Percentiles rank a stretch among this genome's conserved stretches.
Evolutionary conservation across 140 eudicot species (phyloP).

Genomic region (Flaveria floridana): DNA sequence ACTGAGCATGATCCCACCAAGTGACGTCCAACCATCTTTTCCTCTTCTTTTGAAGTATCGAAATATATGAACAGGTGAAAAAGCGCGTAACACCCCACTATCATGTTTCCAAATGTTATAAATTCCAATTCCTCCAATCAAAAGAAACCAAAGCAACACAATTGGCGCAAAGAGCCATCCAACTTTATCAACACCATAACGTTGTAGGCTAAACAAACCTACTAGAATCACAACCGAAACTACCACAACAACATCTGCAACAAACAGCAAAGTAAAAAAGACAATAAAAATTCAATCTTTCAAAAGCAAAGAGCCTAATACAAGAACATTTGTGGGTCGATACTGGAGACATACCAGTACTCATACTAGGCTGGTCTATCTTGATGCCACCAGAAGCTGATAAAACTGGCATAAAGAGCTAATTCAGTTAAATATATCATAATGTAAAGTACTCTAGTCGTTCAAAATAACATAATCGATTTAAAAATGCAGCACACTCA

Average conservation of each 20-base stretch:
- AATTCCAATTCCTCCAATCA: conserved; percentile 88
- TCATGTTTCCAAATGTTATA: conserved; percentile 70
- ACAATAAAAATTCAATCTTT: neutral
- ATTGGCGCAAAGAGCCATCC: conserved; percentile 95
- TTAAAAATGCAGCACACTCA: no score
- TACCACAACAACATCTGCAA: conserved; percentile 79
- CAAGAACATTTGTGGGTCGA: neutral
- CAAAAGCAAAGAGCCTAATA: neutral
- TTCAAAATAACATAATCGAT: neutral
- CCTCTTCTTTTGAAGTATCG: conserved; percentile 67
- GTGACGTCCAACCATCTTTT: conserved; percentile 74
- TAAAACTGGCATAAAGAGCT: conserved; percentile 52
- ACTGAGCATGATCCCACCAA: conserved; percentile 93
- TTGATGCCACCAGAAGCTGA: conserved; percentile 96
- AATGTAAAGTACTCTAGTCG: neutral
- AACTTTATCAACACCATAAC: conserved; percentile 85
- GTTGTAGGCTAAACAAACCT: conserved; percentile 89
- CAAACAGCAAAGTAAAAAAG: neutral
- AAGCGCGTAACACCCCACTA: conserved; percentile 60
- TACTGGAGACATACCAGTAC: conserved; percentile 50
- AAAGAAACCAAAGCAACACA: conserved; percentile 84
- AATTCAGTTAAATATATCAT: conserved; percentile 26
- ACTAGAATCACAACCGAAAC: conserved; percentile 78
- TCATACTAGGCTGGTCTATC: conserved; percentile 84
- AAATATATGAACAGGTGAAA: conserved; percentile 67